Evolutionary conservation across 2,329 filamentous ascomycete genomes (phyloP).

Genomic region (Verticillium isaacii): DNA sequence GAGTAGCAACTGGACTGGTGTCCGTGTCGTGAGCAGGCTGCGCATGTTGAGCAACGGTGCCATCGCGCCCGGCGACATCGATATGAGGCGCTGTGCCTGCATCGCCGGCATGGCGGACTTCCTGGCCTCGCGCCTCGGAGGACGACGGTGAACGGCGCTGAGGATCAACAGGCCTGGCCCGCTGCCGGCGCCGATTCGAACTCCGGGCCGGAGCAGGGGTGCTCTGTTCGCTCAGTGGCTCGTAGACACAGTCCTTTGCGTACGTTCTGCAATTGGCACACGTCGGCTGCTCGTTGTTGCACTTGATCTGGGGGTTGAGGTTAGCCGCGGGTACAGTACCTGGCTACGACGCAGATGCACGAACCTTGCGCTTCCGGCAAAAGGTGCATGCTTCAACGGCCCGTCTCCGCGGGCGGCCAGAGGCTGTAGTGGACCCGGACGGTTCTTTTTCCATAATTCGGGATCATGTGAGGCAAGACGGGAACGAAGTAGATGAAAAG

Average conservation of each 20-base stretch:
- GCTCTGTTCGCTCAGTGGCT: constrained; percentile 22
- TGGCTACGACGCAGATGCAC: neutral
- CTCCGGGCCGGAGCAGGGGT: constrained; percentile 8
- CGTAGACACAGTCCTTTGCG: constrained; percentile 36
- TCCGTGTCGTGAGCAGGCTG: neutral
- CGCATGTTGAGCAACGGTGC: neutral
- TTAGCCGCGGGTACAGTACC: neutral
- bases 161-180: neutral
- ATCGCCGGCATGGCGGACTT: neutral
- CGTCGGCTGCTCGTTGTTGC: constrained; percentile 36
- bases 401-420: constrained; percentile 16
- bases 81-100: neutral
- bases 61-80: neutral
- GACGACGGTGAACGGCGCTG: neutral
- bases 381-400: constrained; percentile 24
- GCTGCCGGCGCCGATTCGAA: neutral
- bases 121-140: neutral
- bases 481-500: neutral
- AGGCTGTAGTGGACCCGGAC: neutral
- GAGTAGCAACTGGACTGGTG: neutral
- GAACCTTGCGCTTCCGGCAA: constrained; percentile 24
- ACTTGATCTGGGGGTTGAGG: constrained; percentile 39
- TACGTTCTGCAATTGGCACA: constrained; percentile 42
- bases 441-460: neutral
- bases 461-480: neutral